Base-by-base conservation (phyloP, 2,329 filamentous ascomycete genomes). In the Didymella pomorum region DNA sequence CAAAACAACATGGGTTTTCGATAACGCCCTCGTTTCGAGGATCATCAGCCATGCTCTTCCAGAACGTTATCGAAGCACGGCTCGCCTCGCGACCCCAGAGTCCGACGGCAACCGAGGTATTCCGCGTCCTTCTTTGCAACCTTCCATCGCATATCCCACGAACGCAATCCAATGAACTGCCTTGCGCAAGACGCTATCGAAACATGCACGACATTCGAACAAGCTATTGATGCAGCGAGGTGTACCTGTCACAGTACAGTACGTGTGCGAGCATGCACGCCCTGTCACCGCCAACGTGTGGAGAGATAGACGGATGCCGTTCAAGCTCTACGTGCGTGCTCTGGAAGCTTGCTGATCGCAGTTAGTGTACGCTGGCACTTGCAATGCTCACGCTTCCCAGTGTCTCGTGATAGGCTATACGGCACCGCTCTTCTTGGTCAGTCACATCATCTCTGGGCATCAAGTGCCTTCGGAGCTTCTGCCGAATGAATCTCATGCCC, bases 141-240 rank as follows among this genome's bases (percentile, higher is more conserved):
- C 62, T 69, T 67, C 65, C 50, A 66, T 61, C 61, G 65, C 61
- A 65, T 69, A 63, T 60, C 68, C 61, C 66, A 70, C 65, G 35
- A 45, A 16, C 35, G 11, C 48, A 54, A 39, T 35, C 51, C 49
- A 57, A 58, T 55, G 9, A 47, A 21, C 12, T 33, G n/a, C 12
- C n/a, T 33, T 35, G 46, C 41, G 37, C 29, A 54, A 49, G 26
- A 54, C 26, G 47, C 56, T 58, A 58, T 58, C 31, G 56, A 54
- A 54, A 50, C 45, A 58, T 58, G 56, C 51, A 58, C 50, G 50
- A 58, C 56, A 51, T 58, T 41, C 51, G 57, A 63, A 58, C 35
- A 64, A 64, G 64, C 62, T 64, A 64, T 62, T 61, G 62, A 59
- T 64, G 60, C 60, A 41, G 57, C 59, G 61, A 35, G 52, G 44